Evolutionary conservation across 2,329 filamentous ascomycete genomes (phyloP).

Genomic region (Hypoxylon sp.): DNA sequence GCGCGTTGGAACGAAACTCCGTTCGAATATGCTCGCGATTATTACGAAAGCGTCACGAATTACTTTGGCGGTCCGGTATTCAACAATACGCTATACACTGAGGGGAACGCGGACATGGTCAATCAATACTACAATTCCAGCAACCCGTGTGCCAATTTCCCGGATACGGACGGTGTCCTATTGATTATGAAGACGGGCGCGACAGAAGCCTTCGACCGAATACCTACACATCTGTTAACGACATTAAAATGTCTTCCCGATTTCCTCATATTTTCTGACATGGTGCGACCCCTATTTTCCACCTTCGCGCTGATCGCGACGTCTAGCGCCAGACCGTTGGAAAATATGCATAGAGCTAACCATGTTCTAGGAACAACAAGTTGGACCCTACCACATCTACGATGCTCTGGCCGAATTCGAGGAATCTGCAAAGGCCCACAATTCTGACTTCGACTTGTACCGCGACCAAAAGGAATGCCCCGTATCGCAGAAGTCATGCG

Average conservation of each 20-base stretch:
- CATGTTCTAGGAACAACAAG: conserved; percentile 60
- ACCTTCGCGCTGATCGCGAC: conserved; percentile 16
- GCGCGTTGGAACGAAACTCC: conserved; percentile 47
- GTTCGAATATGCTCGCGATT: conserved; percentile 50
- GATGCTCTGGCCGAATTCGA: conserved; percentile 56
- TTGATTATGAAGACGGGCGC: conserved; percentile 72
- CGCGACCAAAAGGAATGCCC: conserved; percentile 61
- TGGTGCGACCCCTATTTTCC: conserved; percentile 52
- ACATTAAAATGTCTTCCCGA: conserved; percentile 67
- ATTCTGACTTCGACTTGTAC: conserved; percentile 61
- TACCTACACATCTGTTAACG: conserved; percentile 69
- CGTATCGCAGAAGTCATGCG: conserved; percentile 61
- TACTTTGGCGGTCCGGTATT: conserved; percentile 52
- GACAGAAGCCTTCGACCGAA: conserved; percentile 66
- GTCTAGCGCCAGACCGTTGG: background rate
- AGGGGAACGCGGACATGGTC: conserved; percentile 53
- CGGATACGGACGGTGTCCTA: conserved; percentile 59
- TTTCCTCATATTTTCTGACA: conserved; percentile 69
- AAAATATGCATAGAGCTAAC: conserved; percentile 15
- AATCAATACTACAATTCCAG: conserved; percentile 56
- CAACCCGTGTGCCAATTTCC: conserved; percentile 58
- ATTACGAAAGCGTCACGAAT: conserved; percentile 48
- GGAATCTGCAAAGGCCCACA: conserved; percentile 56
- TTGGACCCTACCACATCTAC: conserved; percentile 60
- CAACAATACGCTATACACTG: conserved; percentile 58